Evolutionary conservation across 2,329 filamentous ascomycete genomes (phyloP), one percentile per base, ranked within the genome.

Genomic region (Neopestalotiopsis sp.): DNA sequence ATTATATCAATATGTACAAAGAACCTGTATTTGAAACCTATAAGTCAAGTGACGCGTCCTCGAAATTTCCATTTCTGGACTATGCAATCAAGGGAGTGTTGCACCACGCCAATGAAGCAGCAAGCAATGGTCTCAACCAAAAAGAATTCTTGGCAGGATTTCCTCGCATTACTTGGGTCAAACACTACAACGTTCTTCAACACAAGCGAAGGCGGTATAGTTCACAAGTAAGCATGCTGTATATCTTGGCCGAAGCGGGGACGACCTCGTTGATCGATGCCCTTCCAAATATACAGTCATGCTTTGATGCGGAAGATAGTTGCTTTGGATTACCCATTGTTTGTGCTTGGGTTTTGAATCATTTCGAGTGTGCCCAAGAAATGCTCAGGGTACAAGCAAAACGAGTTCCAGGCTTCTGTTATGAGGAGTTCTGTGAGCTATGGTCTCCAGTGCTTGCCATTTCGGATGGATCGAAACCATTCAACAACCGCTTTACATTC

Each of bases 71-170:
- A 2, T 73, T 74, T 20, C 57, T 69, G 12, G 2, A 28, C 12
- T 73, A 70, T 10, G 71, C 72, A 10, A 30, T n/a, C 3, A 0
- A 5, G 1, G 9, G 59, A 5, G 9, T 73, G 3, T 4, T 72
- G 14, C 61, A 61, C 24, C 73, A 73, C 34, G 68, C 69, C 20
- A 24, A 71, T 20, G 65, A 38, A 12, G 72, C 72, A 4, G 67
- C n/a, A 34, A 28, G 68, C 7, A 30, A 17, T 2, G 66, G 65
- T 2, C 6, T 59, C 4, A 57, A 45, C 5, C 72, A 73, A 14
- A 9, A 1, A 1, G 40, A 57, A 6, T 73, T 73, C 12, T 13
- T 73, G 12, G 12, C 40, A 1, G 24, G 2, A 0, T 71, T 73
- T 28, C 59, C 66, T 4, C 45, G 5, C 1, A 24, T 61, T 4